Evolutionary conservation across 345 rosid species (phyloP).

Genomic region (Melaleuca alternifolia): DNA sequence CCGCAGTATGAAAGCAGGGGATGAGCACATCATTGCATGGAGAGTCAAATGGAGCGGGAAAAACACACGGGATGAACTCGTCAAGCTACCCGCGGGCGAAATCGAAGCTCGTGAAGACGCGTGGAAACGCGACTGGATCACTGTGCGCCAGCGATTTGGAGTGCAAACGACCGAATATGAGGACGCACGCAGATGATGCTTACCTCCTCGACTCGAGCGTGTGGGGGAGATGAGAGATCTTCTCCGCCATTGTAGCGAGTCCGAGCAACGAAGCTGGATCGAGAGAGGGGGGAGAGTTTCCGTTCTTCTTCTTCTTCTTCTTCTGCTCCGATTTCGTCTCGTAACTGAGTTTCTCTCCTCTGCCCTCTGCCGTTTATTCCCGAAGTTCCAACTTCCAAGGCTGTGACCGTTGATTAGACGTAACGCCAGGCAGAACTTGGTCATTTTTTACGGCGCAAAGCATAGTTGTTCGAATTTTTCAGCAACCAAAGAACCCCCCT

Average conservation of each 20-base stretch:
- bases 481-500: neutral
- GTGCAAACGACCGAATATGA: neutral
- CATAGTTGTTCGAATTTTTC: neutral
- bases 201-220: conserved; percentile 29
- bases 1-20: neutral
- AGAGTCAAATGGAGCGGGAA: no score
- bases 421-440: neutral
- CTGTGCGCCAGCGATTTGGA: neutral
- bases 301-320: no score
- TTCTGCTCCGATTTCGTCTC: neutral
- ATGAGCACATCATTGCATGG: neutral
- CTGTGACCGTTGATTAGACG: neutral
- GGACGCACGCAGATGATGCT: neutral
- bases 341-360: neutral
- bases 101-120: neutral
- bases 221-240: conserved; percentile 37
- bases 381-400: neutral
- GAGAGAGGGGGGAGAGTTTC: no score
- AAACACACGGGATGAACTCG: conserved; percentile 6
- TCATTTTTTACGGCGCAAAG: neutral
- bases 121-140: neutral
- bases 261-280: neutral
- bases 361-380: neutral
- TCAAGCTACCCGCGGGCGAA: conserved; percentile 4
- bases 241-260: conserved; percentile 23